phyloP scores from a whole-genome alignment of 306 rosid genomes.

The Acacia confusa region DNA sequence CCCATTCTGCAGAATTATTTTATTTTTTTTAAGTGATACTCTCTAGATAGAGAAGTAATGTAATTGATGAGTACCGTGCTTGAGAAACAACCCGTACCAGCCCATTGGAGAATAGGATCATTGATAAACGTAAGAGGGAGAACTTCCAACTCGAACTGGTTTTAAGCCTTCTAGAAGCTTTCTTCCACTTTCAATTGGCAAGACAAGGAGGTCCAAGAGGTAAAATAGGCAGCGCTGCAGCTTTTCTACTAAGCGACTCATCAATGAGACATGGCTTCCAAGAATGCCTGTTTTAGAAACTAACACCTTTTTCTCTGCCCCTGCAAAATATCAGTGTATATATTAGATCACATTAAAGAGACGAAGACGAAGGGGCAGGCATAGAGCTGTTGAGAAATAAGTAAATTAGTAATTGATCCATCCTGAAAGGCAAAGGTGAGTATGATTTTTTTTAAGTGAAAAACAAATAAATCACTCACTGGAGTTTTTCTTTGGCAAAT shows the following conservation, averaged over 20 bases:
- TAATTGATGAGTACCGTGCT: not conserved
- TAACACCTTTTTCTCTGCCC: conserved; percentile 49
- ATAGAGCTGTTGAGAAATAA: not conserved
- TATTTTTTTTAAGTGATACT: too few species aligned
- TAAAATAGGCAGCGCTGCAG: conserved; percentile 50
- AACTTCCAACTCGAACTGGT: conserved; percentile 61
- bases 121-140: conserved; percentile 39
- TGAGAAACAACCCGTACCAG: conserved; percentile 11
- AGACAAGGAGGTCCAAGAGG: conserved; percentile 58
- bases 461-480: conserved; percentile 43
- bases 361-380: not conserved
- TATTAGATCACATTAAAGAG: conserved; percentile 10
- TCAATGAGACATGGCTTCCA: conserved; percentile 43
- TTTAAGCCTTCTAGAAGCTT: conserved; percentile 54
- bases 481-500: conserved; percentile 53
- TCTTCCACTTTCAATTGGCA: conserved; percentile 49
- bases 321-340: conserved; percentile 42
- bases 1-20: too few species aligned
- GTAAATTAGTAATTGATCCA: not conserved
- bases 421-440: conserved; percentile 2
- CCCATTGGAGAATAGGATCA: conserved; percentile 33
- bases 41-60: too few species aligned
- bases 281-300: conserved; percentile 38
- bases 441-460: not conserved
- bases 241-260: conserved; percentile 41